Evolutionary conservation across 305 asterid species (phyloP).

Genomic region (Fraxinus sp.): DNA sequence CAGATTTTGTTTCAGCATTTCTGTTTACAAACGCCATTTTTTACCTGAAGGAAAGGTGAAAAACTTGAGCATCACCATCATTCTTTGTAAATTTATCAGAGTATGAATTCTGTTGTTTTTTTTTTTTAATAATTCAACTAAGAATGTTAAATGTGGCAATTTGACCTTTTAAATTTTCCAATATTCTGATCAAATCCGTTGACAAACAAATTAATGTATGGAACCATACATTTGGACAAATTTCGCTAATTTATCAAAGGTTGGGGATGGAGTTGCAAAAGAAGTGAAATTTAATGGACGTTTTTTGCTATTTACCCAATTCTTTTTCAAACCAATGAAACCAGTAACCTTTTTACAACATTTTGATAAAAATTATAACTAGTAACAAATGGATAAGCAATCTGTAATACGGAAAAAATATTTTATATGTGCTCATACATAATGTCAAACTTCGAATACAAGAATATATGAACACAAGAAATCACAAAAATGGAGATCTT

Average conservation of each 20-base stretch:
- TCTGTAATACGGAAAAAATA: neutral
- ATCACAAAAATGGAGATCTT: slow-evolving; percentile 24
- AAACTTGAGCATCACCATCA: slow-evolving; percentile 4
- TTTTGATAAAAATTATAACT: neutral
- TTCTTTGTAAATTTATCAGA: too few species aligned
- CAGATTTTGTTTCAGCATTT: slow-evolving; percentile 41
- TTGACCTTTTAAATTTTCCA: too few species aligned
- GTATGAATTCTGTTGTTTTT: too few species aligned
- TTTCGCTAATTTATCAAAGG: too few species aligned
- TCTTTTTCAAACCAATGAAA: neutral
- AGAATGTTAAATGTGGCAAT: neutral
- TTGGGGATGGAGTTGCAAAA: too few species aligned
- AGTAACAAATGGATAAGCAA: neutral
- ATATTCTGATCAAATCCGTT: too few species aligned
- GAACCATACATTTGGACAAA: too few species aligned
- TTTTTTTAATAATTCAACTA: neutral
- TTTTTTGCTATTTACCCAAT: too few species aligned
- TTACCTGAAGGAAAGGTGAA: too few species aligned
- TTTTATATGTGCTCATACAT: slow-evolving; percentile 6
- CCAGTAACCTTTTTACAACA: neutral
- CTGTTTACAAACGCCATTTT: too few species aligned
- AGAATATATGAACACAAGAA: neutral
- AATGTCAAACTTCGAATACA: slow-evolving; percentile 16
- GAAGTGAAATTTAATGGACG: too few species aligned
- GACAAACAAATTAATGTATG: too few species aligned